Evolutionary conservation across 2,329 filamentous ascomycete species (phyloP), one percentile per base, ranked within the genome.

Genomic region (Neopestalotiopsis sp.): DNA sequence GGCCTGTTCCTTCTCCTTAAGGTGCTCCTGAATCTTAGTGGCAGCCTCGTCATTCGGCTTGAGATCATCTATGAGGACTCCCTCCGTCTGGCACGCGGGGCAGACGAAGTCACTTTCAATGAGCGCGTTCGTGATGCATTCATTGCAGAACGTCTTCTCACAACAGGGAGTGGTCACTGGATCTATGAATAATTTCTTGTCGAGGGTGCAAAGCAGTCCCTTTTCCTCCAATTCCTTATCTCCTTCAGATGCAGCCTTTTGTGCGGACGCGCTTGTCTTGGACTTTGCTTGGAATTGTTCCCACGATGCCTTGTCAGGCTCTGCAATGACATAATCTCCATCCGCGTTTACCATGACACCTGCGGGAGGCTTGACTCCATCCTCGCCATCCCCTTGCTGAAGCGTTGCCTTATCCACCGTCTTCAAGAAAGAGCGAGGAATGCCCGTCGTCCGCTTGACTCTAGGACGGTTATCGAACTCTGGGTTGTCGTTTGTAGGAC

Each of bases 91-190:
- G 86, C 96, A 99, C 75, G 91, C 91, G 72, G 96, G 96, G 82
- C 96, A 99, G 82, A 95, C 87, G 83, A 99, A 94, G 88, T 99
- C 96, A 89, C 92, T 96, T 86, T 98, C 95, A 84, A 98, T 95
- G 83, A 99, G 91, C 83, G 95, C 94, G 89, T 97, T 97, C 81
- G 96, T 97, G 84, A 99, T 98, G 92, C 96, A 99, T 81, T 98
- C 94, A 89, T 96, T 96, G 88, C 96, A 99, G 87, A 97, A 99
- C 79, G 95, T 98, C 89, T 93, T 97, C 84, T 93, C 90, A 87
- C 96, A 99, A 89, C 96, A 99, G 74, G 96, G 95, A 79, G 96
- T 98, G 89, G 97, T 97, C 88, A 97, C 96, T 88, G 96, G 95
- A 81, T 98, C 94, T 90, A 97, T 91, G 84, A 98, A 98, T 89